phyloP scores from a whole-genome alignment of 768 basidiomycete species.

The Ramaria sp. region DNA sequence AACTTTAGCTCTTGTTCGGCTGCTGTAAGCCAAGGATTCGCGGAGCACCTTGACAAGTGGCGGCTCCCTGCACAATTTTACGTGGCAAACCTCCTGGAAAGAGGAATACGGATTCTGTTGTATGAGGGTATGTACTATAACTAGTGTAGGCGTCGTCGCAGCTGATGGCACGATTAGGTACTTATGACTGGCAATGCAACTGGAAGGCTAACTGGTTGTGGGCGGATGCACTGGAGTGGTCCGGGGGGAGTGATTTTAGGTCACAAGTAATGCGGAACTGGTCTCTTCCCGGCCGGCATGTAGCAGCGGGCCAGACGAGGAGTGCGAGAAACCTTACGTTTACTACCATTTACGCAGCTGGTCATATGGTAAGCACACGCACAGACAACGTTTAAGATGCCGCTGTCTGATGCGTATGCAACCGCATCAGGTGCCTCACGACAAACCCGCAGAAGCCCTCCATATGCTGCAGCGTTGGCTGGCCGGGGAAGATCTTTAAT shows the following conservation, averaged over 20 bases:
- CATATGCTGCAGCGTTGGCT: slow-evolving; percentile 61
- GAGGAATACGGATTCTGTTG: slow-evolving; percentile 63
- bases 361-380: slow-evolving; percentile 50
- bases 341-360: slow-evolving; percentile 53
- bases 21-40: slow-evolving; percentile 41
- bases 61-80: slow-evolving; percentile 48
- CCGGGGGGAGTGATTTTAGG: slow-evolving; percentile 41
- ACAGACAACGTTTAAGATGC: too few relatives aligned
- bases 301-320: slow-evolving; percentile 45
- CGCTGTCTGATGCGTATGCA: background rate
- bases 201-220: slow-evolving; percentile 70
- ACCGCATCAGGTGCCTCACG: slow-evolving; percentile 23
- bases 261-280: slow-evolving; percentile 37
- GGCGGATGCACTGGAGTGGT: slow-evolving; percentile 68
- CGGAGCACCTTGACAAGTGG: slow-evolving; percentile 51
- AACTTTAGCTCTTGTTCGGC: slow-evolving; percentile 51
- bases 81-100: slow-evolving; percentile 59
- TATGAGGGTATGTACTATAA: slow-evolving; percentile 41
- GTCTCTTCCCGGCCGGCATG: slow-evolving; percentile 38
- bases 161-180: slow-evolving; percentile 15
- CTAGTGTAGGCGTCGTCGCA: background rate
- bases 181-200: slow-evolving; percentile 74
- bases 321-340: slow-evolving; percentile 49
- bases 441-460: slow-evolving; percentile 54
- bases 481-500: slow-evolving; percentile 28